Conservation (phyloP, 2,329 filamentous ascomycete genomes). For the Colletotrichum limetticola region DNA sequence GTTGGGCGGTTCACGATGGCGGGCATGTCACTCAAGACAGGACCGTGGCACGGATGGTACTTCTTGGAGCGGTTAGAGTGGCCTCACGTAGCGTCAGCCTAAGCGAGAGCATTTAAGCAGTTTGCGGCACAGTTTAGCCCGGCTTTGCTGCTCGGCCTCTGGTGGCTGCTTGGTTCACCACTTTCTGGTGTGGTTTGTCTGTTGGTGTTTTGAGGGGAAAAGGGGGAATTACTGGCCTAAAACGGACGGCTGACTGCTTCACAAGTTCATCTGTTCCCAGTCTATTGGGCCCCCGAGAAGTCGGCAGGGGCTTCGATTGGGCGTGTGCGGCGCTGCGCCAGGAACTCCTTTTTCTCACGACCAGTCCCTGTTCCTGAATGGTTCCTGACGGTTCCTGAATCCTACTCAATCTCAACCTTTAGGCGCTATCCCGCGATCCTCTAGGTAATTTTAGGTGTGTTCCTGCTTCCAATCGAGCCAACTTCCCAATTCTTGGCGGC, state of each 20-base stretch:
- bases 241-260: neutral
- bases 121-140: constrained; percentile 11
- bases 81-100: constrained; percentile 9
- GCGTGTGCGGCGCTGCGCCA: neutral
- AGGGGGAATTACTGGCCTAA: constrained; percentile 4
- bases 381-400: neutral
- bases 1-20: constrained; percentile 6
- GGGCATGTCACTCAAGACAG: constrained; percentile 9
- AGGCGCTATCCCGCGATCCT: neutral
- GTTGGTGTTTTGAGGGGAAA: neutral
- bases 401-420: neutral
- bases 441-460: neutral
- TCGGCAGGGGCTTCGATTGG: constrained; percentile 18
- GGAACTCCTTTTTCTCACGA: neutral
- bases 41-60: neutral
- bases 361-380: neutral
- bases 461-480: neutral
- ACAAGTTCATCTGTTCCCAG: neutral
- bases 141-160: constrained; percentile 7
- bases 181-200: neutral
- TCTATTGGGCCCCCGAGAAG: neutral
- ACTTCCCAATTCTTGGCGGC: neutral
- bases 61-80: neutral
- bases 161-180: neutral
- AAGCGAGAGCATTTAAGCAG: constrained; percentile 13